Conservation (phyloP, 1,284 basidiomycete species). For the Trichosporon sp. region DNA sequence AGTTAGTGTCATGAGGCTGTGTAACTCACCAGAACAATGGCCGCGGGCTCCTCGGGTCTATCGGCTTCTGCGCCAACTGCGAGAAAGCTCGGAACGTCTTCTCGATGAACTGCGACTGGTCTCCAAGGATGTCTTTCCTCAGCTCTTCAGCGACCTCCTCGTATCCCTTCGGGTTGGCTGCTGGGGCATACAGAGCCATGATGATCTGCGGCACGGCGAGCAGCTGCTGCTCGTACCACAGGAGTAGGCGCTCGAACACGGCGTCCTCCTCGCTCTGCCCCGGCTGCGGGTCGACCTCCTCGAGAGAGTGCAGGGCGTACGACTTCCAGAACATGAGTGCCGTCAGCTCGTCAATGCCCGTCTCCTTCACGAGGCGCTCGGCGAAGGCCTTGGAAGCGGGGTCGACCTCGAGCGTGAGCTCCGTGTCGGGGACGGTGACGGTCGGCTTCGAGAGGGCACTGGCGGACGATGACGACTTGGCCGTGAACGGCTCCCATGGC, state of each 20-base stretch:
- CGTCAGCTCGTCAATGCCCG: constrained; percentile 27
- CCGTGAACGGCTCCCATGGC: constrained; percentile 33
- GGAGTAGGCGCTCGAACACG: constrained; percentile 27
- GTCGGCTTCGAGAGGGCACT: constrained; percentile 17
- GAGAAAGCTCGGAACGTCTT: constrained; percentile 37
- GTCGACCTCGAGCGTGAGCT: constrained; percentile 25
- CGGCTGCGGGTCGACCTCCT: constrained; percentile 16
- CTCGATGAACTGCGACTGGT: constrained; percentile 36
- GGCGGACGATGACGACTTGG: constrained; percentile 17
- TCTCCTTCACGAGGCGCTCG: constrained; percentile 22
- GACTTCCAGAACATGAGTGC: constrained; percentile 31
- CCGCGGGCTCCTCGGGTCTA: constrained; percentile 21
- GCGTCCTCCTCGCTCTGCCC: constrained; percentile 25
- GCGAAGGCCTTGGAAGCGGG: constrained; percentile 22
- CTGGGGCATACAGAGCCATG: constrained; percentile 22
- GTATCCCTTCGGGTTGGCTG: constrained; percentile 8
- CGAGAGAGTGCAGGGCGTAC: constrained; percentile 32
- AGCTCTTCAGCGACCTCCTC: constrained; percentile 26
- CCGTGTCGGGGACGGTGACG: constrained; percentile 23
- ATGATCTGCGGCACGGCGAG: constrained; percentile 36
- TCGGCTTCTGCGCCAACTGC: constrained; percentile 29
- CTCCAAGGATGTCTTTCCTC: constrained; percentile 25
- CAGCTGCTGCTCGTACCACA: constrained; percentile 38
- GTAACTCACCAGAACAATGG: constrained; percentile 33
- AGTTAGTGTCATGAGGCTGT: not conserved